Evolutionary conservation across 2,329 filamentous ascomycete species (phyloP).

Genomic region (Zarea fungicola): DNA sequence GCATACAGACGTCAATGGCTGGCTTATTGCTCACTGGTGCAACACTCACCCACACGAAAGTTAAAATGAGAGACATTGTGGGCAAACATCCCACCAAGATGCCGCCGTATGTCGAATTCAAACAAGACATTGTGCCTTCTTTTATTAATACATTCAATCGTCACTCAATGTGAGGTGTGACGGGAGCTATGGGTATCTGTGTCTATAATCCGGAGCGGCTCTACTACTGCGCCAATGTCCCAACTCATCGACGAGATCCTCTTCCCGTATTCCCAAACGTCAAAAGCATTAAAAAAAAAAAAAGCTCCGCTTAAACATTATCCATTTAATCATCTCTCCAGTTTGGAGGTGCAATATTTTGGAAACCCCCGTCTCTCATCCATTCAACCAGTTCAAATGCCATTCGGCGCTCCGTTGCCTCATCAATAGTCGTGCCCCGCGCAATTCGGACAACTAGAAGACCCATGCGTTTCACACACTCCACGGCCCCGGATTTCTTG

Average conservation of each 20-base stretch:
- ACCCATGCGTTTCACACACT: conserved; percentile 47
- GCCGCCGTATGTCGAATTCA: not conserved
- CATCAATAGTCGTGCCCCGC: conserved; percentile 46
- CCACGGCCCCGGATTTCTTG: conserved; percentile 43
- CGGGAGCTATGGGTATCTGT: not conserved
- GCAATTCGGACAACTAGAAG: conserved; percentile 51
- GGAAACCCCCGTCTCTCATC: conserved; percentile 49
- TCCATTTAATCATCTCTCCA: conserved; percentile 17
- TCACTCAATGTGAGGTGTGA: not conserved
- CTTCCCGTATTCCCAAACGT: conserved; percentile 1
- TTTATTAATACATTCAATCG: conserved; percentile 6
- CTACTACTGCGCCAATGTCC: not conserved
- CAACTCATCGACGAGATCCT: not conserved
- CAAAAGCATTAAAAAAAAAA: not conserved
- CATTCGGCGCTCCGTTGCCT: conserved; percentile 66
- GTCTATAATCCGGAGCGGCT: not conserved
- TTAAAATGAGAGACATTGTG: conserved; percentile 2
- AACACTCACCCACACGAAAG: conserved; percentile 4
- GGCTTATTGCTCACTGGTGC: not conserved
- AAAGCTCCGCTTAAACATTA: conserved; percentile 1
- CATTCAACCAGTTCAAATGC: conserved; percentile 88
- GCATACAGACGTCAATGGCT: not conserved
- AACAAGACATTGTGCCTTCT: not conserved
- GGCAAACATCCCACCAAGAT: not conserved
- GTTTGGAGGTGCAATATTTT: conserved; percentile 21